Conservation (phyloP, 2,329 filamentous ascomycete species). For the Ophiosphaerella narmari region DNA sequence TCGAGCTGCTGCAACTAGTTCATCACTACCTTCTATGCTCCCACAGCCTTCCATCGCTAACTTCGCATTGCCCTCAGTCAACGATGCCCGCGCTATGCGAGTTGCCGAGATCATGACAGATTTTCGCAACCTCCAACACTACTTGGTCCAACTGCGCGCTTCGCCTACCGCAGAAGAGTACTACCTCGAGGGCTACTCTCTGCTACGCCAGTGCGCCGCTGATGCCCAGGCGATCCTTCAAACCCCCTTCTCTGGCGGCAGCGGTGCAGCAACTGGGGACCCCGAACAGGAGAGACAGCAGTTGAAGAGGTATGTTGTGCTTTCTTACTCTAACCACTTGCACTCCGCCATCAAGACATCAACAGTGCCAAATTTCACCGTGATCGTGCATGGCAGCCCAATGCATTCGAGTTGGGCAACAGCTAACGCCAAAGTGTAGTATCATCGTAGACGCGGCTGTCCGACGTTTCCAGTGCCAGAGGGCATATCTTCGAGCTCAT, state of each 20-base stretch:
- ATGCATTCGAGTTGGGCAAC: not conserved
- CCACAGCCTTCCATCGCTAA: not conserved
- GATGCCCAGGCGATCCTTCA: constrained; percentile 61
- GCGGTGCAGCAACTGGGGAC: constrained; percentile 50
- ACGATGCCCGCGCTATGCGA: constrained; percentile 66
- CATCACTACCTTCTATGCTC: constrained; percentile 1
- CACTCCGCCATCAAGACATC: not conserved
- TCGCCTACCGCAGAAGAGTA: constrained; percentile 59
- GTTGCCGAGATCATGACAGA: constrained; percentile 68
- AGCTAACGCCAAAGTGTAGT: constrained; percentile 46
- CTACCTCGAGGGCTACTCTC: constrained; percentile 62
- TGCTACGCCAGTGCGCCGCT: constrained; percentile 60
- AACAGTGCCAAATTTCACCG: too few species aligned
- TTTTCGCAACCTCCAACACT: constrained; percentile 64
- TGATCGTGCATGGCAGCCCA: not conserved
- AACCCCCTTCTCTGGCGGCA: constrained; percentile 56
- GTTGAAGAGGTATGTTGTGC: constrained; percentile 56
- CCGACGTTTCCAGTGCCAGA: constrained; percentile 65
- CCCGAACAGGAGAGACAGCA: constrained; percentile 62
- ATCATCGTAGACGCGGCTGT: constrained; percentile 65
- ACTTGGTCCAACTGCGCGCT: constrained; percentile 60
- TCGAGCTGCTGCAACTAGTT: not conserved
- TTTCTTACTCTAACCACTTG: not conserved
- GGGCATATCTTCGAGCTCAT: constrained; percentile 62
- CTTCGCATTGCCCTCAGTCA: constrained; percentile 53